phyloP scores from a whole-genome alignment of 2,329 filamentous ascomycete species.

The Zasmidium cellare region DNA sequence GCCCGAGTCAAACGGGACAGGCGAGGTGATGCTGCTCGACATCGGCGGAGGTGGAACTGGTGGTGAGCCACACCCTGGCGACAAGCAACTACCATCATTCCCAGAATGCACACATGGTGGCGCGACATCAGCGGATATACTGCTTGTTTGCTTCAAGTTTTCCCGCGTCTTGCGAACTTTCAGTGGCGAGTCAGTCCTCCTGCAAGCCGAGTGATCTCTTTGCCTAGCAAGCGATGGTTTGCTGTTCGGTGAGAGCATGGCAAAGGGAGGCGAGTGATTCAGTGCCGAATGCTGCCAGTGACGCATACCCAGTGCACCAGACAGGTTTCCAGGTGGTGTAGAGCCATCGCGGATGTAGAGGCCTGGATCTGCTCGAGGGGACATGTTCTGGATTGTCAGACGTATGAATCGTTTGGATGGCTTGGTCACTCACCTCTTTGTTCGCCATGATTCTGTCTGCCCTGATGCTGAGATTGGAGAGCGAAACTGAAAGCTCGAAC shows the following conservation, averaged over 20 bases:
- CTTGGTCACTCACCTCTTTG: slow-evolving; percentile 27
- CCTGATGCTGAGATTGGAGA: neutral
- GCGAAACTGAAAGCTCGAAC: neutral
- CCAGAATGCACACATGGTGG: slow-evolving; percentile 22
- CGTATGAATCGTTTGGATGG: neutral
- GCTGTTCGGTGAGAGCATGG: slow-evolving; percentile 29
- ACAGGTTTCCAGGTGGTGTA: slow-evolving; percentile 17
- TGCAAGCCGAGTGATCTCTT: slow-evolving; percentile 35
- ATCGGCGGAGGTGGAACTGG: neutral
- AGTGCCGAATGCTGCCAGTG: slow-evolving; percentile 20
- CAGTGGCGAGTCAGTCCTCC: slow-evolving; percentile 30
- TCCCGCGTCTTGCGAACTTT: slow-evolving; percentile 38
- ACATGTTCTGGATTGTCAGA: slow-evolving; percentile 22
- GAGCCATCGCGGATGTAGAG: slow-evolving; percentile 9
- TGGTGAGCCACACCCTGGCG: neutral
- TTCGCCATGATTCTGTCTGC: slow-evolving; percentile 24
- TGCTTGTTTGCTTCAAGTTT: slow-evolving; percentile 27
- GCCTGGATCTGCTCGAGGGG: slow-evolving; percentile 16
- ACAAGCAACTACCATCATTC: neutral
- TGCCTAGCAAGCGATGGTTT: slow-evolving; percentile 31
- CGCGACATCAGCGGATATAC: slow-evolving; percentile 25
- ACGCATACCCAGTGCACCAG: slow-evolving; percentile 19
- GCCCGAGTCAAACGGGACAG: slow-evolving; percentile 10
- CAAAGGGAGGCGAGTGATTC: slow-evolving; percentile 20
- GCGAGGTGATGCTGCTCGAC: neutral